Evolutionary conservation across 2,329 filamentous ascomycete species (phyloP), one percentile per base, ranked within the genome.

Genomic region (Allantophomopsis cytisporea): DNA sequence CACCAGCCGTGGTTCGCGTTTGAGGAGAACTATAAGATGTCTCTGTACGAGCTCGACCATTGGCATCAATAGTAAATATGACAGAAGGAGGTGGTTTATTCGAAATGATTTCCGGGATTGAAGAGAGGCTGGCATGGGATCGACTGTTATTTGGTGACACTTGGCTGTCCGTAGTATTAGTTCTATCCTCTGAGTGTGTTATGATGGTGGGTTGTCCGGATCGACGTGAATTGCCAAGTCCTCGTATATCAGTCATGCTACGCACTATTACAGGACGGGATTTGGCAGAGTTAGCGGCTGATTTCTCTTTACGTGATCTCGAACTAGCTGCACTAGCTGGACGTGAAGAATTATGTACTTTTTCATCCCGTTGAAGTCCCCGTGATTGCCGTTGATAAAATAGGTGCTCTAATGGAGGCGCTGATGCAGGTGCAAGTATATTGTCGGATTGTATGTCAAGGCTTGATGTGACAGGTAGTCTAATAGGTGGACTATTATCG

Each of bases 31-130:
- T 28, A 28, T 28, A 28, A 12, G 23, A 28, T 28, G 53, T 56
- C 40, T 56, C 52, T 20, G 53, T 51, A 39, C 46, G 50, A 5
- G 55, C 55, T 40, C 73, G 65, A 16, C 76, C 76, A 39, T 68
- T 67, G n/a, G 71, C 63, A 49, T 79, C 75, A 44, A 80, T 77
- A 13, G 66, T 75, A 44, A 80, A 76, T 47, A 70, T 74, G 6
- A 80, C 72, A 12, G 31, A 34, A 33, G 74, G 68, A 32, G 70
- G 63, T 31, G 65, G 63, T 38, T 63, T 59, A 34, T 45, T 42
- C 2, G 42, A 14, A 21, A 60, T 52, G 10, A 63, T 56, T 50
- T 80, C 76, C 0, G 73, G 73, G 21, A 80, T 79, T 1, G 74
- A 74, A 16, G 66, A 65, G 31, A 79, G 58, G 2, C 63, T 70